Base-by-base conservation (phyloP, 2,329 filamentous ascomycete genomes). In the Magnaporthiopsis rhizophila region DNA sequence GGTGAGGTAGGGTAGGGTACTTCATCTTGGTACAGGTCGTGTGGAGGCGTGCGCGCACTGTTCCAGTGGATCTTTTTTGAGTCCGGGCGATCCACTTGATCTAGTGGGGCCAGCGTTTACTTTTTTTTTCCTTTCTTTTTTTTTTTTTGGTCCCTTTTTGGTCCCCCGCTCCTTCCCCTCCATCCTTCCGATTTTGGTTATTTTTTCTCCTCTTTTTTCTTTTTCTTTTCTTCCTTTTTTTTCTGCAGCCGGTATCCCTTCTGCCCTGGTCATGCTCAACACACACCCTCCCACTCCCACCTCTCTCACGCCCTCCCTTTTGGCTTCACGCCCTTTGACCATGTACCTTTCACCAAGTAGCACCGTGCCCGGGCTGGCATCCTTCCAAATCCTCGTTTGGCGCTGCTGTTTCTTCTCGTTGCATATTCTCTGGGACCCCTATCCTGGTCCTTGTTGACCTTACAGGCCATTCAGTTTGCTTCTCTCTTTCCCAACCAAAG, bases 371-470 rank as follows among this genome's bases (percentile, higher is more conserved):
- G 34, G 34, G 13, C 24, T 24, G 9, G 58, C 58, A 59, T 59
- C 36, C 26, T 59, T 59, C 12, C 58, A 59, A 34, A 59, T 59
- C 58, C 30, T 18, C 30, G 58, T 59, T 34, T 59, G 58, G 28
- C 58, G n/a, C 30, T 34, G 58, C 24, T 36, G 30, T 36, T 60
- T 60, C 30, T 60, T 30, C 30, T 24, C 36, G 32, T 60, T 60
- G 57, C 67, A 66, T 67, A 67, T 68, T 63, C 69, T 45, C 64
- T 67, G 61, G 66, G 67, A 72, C 71, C 73, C 73, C 71, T 72
- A 72, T 71, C 72, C 74, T 72, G 73, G 72, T 71, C 69, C 67
- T 18, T 45, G 38, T 45, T 18, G 38, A 45, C 38, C 38, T 45
- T 12, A 6, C 38, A 18, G 38, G 38, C 38, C 36, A 38, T 38